Conservation (phyloP, 768 basidiomycete genomes). For the Pisolithus sp. region DNA sequence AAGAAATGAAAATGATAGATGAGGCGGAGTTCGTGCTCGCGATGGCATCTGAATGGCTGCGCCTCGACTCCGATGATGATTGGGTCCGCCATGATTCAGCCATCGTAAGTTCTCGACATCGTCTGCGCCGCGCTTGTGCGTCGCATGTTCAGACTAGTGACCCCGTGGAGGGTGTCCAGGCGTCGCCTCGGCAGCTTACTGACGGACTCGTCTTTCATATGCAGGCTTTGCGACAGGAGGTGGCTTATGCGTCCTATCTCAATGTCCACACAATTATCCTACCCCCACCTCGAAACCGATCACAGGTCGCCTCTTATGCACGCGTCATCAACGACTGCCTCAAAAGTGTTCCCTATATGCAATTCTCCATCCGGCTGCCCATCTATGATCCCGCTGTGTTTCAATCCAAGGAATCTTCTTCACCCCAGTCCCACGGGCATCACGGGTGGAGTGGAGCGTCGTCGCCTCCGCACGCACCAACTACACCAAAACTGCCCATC, state of each 20-base stretch:
- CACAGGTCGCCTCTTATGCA: slow-evolving; percentile 86
- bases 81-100: slow-evolving; percentile 95
- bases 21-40: slow-evolving; percentile 68
- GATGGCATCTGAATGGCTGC: slow-evolving; percentile 90
- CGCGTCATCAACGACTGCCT: slow-evolving; percentile 81
- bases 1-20: slow-evolving; percentile 38
- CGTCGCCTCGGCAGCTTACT: slow-evolving; percentile 4
- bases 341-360: slow-evolving; percentile 60
- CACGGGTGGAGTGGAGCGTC: slow-evolving; percentile 22
- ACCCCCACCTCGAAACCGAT: slow-evolving; percentile 80
- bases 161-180: slow-evolving; percentile 15
- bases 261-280: slow-evolving; percentile 80
- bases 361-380: slow-evolving; percentile 77
- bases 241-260: slow-evolving; percentile 89
- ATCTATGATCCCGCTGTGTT: slow-evolving; percentile 71
- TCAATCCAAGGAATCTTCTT: slow-evolving; percentile 30
- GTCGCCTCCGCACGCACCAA: slow-evolving; percentile 10
- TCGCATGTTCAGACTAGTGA: slow-evolving; percentile 11
- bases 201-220: slow-evolving; percentile 7
- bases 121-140: slow-evolving; percentile 6
- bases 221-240: slow-evolving; percentile 89
- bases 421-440: slow-evolving; percentile 21
- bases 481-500: slow-evolving; percentile 11
- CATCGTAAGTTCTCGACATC: slow-evolving; percentile 53
- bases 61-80: slow-evolving; percentile 87